phyloP scores from a whole-genome alignment of 1,139 yeast species.

The Nakaseomyces uthaithaninus region DNA sequence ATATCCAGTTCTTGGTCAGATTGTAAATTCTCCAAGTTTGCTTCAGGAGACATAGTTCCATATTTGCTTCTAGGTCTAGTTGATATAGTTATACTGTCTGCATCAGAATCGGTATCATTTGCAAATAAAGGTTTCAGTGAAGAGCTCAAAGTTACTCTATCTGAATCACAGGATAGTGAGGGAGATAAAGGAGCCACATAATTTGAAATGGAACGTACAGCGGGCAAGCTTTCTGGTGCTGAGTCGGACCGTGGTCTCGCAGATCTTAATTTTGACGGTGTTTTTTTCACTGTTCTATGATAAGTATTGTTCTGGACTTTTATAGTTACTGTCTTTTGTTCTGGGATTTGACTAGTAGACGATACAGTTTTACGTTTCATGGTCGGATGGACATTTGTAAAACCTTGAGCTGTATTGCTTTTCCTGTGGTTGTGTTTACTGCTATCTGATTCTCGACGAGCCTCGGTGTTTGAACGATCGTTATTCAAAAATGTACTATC shows the following conservation, averaged over 20 bases:
- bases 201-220: not conserved
- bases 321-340: not conserved
- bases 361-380: too few species aligned
- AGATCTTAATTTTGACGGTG: not conserved
- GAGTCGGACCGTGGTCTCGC: constrained; percentile 2
- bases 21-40: constrained; percentile 6
- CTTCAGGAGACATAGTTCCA: not conserved
- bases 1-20: constrained; percentile 15
- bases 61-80: constrained; percentile 2
- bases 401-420: not conserved
- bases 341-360: not conserved
- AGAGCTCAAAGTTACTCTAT: constrained; percentile 12
- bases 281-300: not conserved
- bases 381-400: not conserved
- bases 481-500: too few species aligned
- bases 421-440: not conserved
- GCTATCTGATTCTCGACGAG: not conserved
- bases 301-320: not conserved
- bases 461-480: not conserved
- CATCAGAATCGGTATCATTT: constrained; percentile 7
- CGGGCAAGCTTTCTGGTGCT: constrained; percentile 4
- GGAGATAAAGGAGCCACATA: constrained; percentile 4
- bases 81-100: constrained; percentile 1
- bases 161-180: constrained; percentile 5
- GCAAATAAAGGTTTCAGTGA: constrained; percentile 16